phyloP scores from a whole-genome alignment of 148 eudicot genomes.

The Simmondsia chinensis region DNA sequence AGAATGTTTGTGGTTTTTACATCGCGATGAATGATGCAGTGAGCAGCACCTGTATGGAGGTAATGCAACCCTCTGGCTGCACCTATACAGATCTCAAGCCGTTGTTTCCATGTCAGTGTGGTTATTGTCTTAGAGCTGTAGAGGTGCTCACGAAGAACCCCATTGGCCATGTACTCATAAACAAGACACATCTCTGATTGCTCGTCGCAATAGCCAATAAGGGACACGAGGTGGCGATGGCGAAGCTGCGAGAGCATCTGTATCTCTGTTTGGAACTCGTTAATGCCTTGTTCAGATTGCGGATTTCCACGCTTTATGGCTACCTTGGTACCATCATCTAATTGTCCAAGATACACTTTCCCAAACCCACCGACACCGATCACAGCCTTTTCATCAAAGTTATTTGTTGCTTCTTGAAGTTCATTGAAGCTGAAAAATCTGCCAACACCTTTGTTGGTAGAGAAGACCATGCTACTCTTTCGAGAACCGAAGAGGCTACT shows the following conservation, averaged over 20 bases:
- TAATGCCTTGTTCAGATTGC: constrained; percentile 53
- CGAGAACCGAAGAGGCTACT: constrained; percentile 21
- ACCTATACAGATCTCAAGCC: constrained; percentile 61
- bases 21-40: constrained; percentile 59
- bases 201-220: constrained; percentile 56
- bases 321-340: constrained; percentile 40
- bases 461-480: constrained; percentile 31
- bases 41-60: constrained; percentile 60
- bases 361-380: constrained; percentile 64
- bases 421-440: constrained; percentile 36
- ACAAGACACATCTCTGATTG: constrained; percentile 53
- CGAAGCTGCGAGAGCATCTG: constrained; percentile 57
- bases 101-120: constrained; percentile 51
- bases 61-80: constrained; percentile 62
- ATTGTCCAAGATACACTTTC: constrained; percentile 42
- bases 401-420: constrained; percentile 36
- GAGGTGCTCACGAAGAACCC: constrained; percentile 57
- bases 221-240: constrained; percentile 57
- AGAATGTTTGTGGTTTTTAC: constrained; percentile 66
- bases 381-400: constrained; percentile 38
- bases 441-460: constrained; percentile 40
- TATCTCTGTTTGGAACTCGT: constrained; percentile 55
- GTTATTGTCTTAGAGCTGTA: constrained; percentile 25
- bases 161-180: constrained; percentile 57
- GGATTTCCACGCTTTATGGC: constrained; percentile 56